phyloP scores from a whole-genome alignment of 1,139 yeast genomes.

The Geotrichum reessii region DNA sequence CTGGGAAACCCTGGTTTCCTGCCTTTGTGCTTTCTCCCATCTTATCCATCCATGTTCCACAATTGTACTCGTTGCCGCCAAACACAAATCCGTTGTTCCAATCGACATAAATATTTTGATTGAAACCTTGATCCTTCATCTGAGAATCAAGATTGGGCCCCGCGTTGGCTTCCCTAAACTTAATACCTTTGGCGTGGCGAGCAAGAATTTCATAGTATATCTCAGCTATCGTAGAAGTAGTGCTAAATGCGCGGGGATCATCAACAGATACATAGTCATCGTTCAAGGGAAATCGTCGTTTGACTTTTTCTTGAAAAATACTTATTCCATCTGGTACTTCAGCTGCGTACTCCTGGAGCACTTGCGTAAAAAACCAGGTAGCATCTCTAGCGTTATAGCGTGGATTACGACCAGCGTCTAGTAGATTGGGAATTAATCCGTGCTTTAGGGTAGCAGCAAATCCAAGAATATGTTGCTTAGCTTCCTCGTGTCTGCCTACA shows the following conservation, averaged over 20 bases:
- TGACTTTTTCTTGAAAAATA: slow-evolving; percentile 65
- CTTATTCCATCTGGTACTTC: slow-evolving; percentile 63
- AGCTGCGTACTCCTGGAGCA: slow-evolving; percentile 71
- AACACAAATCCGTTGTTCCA: slow-evolving; percentile 84
- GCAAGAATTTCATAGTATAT: slow-evolving; percentile 72
- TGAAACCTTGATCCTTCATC: slow-evolving; percentile 89
- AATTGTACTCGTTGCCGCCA: slow-evolving; percentile 89
- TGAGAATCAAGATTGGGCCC: slow-evolving; percentile 84
- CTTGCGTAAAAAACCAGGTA: slow-evolving; percentile 88
- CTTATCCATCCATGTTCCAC: slow-evolving; percentile 99
- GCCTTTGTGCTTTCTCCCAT: slow-evolving; percentile 94
- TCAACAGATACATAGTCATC: slow-evolving; percentile 68
- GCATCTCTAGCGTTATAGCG: slow-evolving; percentile 96
- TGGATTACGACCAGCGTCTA: slow-evolving; percentile 91
- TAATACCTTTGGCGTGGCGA: slow-evolving; percentile 84
- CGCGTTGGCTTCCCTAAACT: slow-evolving; percentile 92
- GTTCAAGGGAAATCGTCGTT: slow-evolving; percentile 83
- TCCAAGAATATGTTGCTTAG: slow-evolving; percentile 71
- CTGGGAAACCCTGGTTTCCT: slow-evolving; percentile 82
- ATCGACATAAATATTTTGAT: slow-evolving; percentile 72
- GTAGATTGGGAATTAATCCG: slow-evolving; percentile 86
- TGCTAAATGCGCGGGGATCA: slow-evolving; percentile 69
- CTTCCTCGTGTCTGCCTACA: slow-evolving; percentile 74
- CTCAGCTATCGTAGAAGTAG: slow-evolving; percentile 65
- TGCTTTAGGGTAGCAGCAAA: slow-evolving; percentile 92